Conservation (phyloP, 352 stramenopile species). For the Pythium utonaiense region DNA sequence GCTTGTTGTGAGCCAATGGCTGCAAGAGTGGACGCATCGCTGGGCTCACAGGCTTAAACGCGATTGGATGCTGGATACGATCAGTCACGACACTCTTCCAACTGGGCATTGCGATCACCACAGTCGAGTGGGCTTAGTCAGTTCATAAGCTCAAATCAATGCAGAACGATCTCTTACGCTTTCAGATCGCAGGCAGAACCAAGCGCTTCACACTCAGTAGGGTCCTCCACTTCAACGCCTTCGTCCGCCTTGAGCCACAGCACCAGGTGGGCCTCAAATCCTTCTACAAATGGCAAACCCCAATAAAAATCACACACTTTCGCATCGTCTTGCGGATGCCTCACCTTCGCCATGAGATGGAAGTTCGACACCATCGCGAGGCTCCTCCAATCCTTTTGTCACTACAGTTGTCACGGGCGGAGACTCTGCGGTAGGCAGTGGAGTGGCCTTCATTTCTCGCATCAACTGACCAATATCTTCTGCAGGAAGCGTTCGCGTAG, state of each 20-base stretch:
- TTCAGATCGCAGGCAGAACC: conserved; percentile 40
- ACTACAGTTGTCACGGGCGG: background rate
- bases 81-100: conserved; percentile 12
- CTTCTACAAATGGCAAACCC: conserved; percentile 18
- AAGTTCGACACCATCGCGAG: background rate
- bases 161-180: conserved; percentile 24
- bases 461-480: background rate
- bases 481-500: background rate
- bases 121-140: background rate
- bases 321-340: no score
- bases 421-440: background rate
- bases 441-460: background rate
- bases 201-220: conserved; percentile 29
- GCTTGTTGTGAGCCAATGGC: conserved; percentile 26
- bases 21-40: conserved; percentile 29
- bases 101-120: background rate
- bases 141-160: background rate
- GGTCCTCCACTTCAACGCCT: conserved; percentile 45
- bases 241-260: conserved; percentile 52
- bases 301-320: no score
- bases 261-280: conserved; percentile 29
- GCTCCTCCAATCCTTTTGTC: background rate
- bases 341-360: background rate
- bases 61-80: background rate
- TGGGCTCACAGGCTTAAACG: conserved; percentile 14